These are phyloP conservation scores for Suhomyces yuchorum DNA, from an alignment of 1,139 yeast species.

Conservation along the genomic window DNA sequence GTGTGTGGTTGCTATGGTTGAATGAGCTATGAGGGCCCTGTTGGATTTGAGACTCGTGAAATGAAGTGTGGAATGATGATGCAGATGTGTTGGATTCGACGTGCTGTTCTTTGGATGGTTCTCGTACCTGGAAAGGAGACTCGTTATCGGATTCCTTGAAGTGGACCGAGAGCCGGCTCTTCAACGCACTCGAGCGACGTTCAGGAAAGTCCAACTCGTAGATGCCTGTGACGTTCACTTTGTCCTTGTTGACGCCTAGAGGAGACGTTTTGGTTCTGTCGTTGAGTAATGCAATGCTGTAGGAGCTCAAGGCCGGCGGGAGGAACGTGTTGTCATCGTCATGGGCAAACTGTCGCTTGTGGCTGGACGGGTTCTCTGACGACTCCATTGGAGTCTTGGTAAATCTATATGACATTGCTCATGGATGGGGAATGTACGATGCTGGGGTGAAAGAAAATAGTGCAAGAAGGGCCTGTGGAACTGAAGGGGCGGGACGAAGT, in stretches of 20 bases:
- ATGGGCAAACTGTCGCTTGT: slow-evolving; percentile 23
- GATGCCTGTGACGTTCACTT: slow-evolving; percentile 29
- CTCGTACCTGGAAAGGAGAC: slow-evolving; percentile 6
- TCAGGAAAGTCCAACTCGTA: slow-evolving; percentile 40
- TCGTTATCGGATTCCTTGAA: slow-evolving; percentile 22
- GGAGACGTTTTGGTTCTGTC: slow-evolving; percentile 21
- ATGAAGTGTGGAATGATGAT: slow-evolving; percentile 15
- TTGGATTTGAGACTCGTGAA: slow-evolving; percentile 8
- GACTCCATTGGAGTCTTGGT: slow-evolving; percentile 12
- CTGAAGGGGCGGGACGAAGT: neutral
- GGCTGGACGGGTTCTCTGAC: slow-evolving; percentile 8
- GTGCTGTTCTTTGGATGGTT: slow-evolving; percentile 9
- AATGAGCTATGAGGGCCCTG: slow-evolving; percentile 6
- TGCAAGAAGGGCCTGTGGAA: neutral
- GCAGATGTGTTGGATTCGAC: slow-evolving; percentile 8
- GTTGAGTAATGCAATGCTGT: slow-evolving; percentile 43
- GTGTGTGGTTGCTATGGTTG: slow-evolving; percentile 16
- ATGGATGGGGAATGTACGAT: slow-evolving; percentile 1
- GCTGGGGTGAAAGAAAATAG: neutral
- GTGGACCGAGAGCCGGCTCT: slow-evolving; percentile 38
- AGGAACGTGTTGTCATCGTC: slow-evolving; percentile 59
- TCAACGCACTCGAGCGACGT: slow-evolving; percentile 21
- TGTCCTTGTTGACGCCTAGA: slow-evolving; percentile 1
- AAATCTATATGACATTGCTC: slow-evolving; percentile 17
- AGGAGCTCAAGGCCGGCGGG: slow-evolving; percentile 69